A percentile compares a stretch with the other conserved stretches of the same genome.
phyloP scores from a whole-genome alignment of 192 early-diverging fungal genomes.

The Anaeromyces robustus region DNA sequence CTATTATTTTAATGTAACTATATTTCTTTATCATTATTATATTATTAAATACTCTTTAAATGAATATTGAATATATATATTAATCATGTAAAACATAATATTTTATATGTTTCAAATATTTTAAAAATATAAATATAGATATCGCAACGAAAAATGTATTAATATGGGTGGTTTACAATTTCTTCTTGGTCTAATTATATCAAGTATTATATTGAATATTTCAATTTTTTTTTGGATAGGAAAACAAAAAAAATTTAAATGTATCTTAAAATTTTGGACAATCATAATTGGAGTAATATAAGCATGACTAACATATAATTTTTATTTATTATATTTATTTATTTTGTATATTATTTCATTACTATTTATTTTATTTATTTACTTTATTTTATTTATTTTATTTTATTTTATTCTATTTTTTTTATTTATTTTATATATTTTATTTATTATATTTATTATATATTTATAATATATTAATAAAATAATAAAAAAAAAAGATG shows the following conservation, averaged over 20 bases:
- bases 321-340: no score
- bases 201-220: not conserved
- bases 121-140: not conserved
- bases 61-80: no score
- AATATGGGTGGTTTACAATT: not conserved
- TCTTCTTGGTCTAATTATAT: not conserved
- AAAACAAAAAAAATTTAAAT: not conserved
- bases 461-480: no score
- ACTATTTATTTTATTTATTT: no score
- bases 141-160: not conserved
- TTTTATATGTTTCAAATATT: not conserved
- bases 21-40: no score
- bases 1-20: no score
- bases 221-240: not conserved
- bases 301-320: no score
- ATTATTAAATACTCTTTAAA: no score
- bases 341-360: not conserved
- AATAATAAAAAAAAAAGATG: not conserved
- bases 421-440: no score
- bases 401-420: no score
- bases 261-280: not conserved
- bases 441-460: no score
- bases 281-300: not conserved
- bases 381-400: no score
- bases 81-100: not conserved